Evolutionary conservation across 495 filamentous ascomycete species (phyloP).

Genomic region (Acidiella bohemica): DNA sequence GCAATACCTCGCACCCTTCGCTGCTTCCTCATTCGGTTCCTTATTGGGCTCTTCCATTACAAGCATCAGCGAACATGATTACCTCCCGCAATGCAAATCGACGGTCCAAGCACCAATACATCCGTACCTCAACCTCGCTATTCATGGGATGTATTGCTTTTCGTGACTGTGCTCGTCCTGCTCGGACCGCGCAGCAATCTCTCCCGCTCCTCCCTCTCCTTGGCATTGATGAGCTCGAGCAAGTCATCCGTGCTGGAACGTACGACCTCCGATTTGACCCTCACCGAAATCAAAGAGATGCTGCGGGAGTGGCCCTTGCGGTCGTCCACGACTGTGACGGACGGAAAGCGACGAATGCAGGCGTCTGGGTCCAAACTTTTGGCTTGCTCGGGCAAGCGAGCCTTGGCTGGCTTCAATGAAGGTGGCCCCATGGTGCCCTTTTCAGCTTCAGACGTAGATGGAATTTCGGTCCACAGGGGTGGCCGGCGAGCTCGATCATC

Average conservation of each 20-base stretch:
- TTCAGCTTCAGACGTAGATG: too few species aligned
- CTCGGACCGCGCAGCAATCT: constrained; percentile 6
- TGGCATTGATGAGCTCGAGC: constrained; percentile 2
- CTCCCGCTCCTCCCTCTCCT: constrained; percentile 11
- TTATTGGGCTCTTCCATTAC: too few species aligned
- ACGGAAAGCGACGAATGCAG: constrained; percentile 11
- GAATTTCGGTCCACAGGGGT: too few species aligned
- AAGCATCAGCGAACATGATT: too few species aligned
- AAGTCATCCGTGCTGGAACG: constrained; percentile 13
- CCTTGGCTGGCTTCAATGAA: constrained; percentile 9
- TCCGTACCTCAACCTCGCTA: too few species aligned
- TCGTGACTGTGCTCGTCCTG: neutral
- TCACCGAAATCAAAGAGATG: constrained; percentile 13
- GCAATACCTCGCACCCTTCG: too few species aligned
- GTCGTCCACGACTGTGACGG: constrained; percentile 18
- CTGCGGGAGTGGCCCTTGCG: constrained; percentile 15
- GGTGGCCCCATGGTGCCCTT: constrained; percentile 9
- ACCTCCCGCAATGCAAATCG: too few species aligned
- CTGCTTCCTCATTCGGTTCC: too few species aligned
- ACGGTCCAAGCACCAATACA: too few species aligned
- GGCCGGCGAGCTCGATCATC: too few species aligned
- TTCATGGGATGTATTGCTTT: too few species aligned
- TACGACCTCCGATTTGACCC: neutral
- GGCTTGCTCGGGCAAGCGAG: constrained; percentile 9
- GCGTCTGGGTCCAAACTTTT: constrained; percentile 1